phyloP scores from a whole-genome alignment of 75 land plant species.

The Cunninghamia lanceolata region DNA sequence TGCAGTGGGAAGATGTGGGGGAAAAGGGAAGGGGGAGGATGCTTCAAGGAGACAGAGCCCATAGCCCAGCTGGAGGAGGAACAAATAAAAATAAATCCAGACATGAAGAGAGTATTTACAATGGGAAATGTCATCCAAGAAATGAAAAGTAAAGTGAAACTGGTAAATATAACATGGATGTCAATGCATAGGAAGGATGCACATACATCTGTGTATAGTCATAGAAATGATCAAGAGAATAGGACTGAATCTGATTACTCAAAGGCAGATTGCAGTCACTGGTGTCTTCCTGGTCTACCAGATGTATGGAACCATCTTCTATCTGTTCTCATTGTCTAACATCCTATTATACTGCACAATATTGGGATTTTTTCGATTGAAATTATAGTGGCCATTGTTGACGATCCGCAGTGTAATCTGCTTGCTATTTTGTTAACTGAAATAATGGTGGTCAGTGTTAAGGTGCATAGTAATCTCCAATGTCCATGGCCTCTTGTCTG shows the following conservation, averaged over 20 bases:
- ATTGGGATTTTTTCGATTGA: no score
- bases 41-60: conserved; percentile 21
- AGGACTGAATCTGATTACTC: not conserved
- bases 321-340: conserved; percentile 2
- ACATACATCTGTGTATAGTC: conserved; percentile 8
- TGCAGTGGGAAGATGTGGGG: conserved; percentile 19
- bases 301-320: conserved; percentile 28
- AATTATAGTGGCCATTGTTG: no score
- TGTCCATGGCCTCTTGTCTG: no score
- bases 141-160: conserved; percentile 7
- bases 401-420: no score
- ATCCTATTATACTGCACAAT: no score
- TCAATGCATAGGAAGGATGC: conserved; percentile 25
- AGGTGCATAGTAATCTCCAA: no score
- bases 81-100: not conserved
- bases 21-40: conserved; percentile 12
- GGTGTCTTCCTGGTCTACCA: conserved; percentile 35
- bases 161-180: conserved; percentile 21
- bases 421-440: no score
- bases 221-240: not conserved
- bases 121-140: not conserved
- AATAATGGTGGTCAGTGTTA: no score
- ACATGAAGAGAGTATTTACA: conserved; percentile 6
- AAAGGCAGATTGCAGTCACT: conserved; percentile 26
- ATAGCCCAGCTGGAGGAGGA: not conserved